These are phyloP conservation scores for Backusella psychrophila DNA, from an alignment of 192 early-diverging fungal genomes.

Conservation along the genomic window DNA sequence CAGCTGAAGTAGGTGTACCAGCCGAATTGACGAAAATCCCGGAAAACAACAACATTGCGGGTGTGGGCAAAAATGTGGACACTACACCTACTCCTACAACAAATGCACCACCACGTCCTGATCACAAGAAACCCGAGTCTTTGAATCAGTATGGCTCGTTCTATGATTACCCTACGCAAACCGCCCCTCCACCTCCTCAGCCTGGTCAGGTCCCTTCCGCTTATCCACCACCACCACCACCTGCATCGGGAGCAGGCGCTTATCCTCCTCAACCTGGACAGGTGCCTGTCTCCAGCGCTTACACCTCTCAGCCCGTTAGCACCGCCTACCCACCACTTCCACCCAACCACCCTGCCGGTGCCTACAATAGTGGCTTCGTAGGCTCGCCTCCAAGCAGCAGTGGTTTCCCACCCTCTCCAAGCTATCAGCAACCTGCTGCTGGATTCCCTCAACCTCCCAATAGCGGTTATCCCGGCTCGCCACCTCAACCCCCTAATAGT, in stretches of 20 bases:
- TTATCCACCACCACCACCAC: constrained; percentile 11
- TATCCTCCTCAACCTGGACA: constrained; percentile 8
- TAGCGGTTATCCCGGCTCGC: background rate
- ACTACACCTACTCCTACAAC: background rate
- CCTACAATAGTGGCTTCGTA: background rate
- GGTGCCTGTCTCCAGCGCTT: background rate
- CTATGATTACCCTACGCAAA: constrained; percentile 29
- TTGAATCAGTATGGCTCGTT: constrained; percentile 30
- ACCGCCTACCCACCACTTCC: background rate
- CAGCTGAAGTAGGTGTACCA: constrained; percentile 29
- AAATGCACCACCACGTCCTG: constrained; percentile 19
- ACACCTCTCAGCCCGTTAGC: background rate
- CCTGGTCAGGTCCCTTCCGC: constrained; percentile 3
- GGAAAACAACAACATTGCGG: constrained; percentile 25
- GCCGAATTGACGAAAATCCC: constrained; percentile 23
- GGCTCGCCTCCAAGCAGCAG: background rate
- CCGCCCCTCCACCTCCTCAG: constrained; percentile 29
- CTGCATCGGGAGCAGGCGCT: background rate
- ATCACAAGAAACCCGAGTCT: background rate
- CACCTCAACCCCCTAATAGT: background rate
- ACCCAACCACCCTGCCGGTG: background rate
- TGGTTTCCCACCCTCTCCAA: background rate
- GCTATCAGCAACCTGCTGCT: background rate
- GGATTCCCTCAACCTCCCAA: background rate
- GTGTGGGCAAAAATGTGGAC: constrained; percentile 10